Evolutionary conservation across 495 filamentous ascomycete genomes (phyloP), one percentile per base, ranked within the genome.

Genomic region (Penicillium soppii): DNA sequence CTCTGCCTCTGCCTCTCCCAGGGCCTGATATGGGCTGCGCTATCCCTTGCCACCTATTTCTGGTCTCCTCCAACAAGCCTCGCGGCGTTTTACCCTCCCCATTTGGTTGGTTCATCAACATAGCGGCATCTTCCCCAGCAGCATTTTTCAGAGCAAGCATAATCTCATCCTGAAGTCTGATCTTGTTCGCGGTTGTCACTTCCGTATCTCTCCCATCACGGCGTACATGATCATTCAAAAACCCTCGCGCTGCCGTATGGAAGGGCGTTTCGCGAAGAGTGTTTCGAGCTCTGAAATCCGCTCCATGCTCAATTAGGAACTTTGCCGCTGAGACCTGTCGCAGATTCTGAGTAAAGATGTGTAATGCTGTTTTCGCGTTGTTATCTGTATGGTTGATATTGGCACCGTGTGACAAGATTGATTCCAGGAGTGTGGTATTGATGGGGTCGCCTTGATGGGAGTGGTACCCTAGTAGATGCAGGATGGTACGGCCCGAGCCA

Each of bases 321-420:
- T 41, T 23, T 29, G 54, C 36, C 15, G 48, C 48, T 23, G 36
- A 30, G 33, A 17, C 29, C 38, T 57, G 54, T 3, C 43, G 48
- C 13, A 57, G 20, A 43, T 52, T 57, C 36, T 23, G 26, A 35
- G 47, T 35, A 12, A 57, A 41, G 20, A 48, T 7, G 37, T 52
- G 48, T 12, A 57, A 50, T 36, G 54, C 16, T 12, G 47, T 57
- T 19, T 47, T 57, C n/a, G 48, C 48, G 23, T 57, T 36, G 4
- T 33, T 48, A 16, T 57, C 43, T 5, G 35, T 9, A 36, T 57
- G 54, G 15, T 57, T 52, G 40, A 57, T 47, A 36, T 57, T 32
- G 43, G 43, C 43, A 47, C 54, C 43, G 42, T 57, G 48, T 27
- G 48, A 50, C 15, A 57, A 7, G 30, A 57, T 36, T 22, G 22